Percentiles rank a stretch among this genome's conserved stretches.
Evolutionary conservation across 805 yeast genomes (phyloP).

Genomic region (Komagataella kurtzmanii): DNA sequence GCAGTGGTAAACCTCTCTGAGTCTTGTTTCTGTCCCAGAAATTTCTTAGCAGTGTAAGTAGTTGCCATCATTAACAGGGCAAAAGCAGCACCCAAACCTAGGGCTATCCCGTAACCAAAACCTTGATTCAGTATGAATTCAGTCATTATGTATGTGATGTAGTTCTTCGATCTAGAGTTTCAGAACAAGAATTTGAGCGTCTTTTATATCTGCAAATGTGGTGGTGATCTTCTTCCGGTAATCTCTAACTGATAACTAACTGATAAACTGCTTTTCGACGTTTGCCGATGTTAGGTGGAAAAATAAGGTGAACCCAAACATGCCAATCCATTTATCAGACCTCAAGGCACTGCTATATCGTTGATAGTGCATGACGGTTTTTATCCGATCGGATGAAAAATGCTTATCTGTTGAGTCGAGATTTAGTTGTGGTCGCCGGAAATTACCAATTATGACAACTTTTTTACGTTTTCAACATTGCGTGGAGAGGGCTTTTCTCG

Average conservation of each 20-base stretch:
- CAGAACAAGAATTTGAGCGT: background rate
- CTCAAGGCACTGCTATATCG: background rate
- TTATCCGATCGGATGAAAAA: background rate
- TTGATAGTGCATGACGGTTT: background rate
- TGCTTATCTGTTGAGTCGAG: background rate
- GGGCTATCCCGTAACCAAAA: conserved; percentile 25
- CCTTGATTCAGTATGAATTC: conserved; percentile 15
- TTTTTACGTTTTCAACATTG: background rate
- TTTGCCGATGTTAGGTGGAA: background rate
- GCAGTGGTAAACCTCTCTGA: conserved; percentile 33
- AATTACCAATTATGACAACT: background rate
- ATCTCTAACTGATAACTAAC: background rate
- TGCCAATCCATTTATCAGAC: background rate
- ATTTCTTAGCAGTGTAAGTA: conserved; percentile 21
- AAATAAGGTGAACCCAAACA: background rate
- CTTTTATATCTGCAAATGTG: background rate
- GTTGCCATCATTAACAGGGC: conserved; percentile 27
- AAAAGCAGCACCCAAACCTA: conserved; percentile 30
- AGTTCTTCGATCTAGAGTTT: background rate
- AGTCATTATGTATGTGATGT: background rate
- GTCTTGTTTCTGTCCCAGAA: conserved; percentile 23
- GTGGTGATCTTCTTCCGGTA: background rate
- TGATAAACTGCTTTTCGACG: background rate
- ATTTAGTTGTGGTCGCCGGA: background rate
- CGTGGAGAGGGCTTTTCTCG: background rate